Base-by-base conservation (phyloP, 371 early-diverging fungal species). In the Coemansia sp. region DNA sequence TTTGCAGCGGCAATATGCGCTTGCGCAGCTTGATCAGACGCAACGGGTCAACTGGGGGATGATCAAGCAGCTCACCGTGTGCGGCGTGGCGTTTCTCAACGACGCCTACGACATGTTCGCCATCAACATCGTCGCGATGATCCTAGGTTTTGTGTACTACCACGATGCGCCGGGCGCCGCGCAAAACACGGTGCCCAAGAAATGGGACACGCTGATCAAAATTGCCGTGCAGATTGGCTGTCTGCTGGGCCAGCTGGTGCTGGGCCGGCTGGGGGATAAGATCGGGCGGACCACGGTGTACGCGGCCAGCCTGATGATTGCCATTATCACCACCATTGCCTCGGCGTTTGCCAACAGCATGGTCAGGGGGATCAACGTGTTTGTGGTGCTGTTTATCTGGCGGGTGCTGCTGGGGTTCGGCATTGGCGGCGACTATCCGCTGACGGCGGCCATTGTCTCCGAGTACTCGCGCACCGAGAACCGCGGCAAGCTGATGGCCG, bases 381-480 rank as follows among this genome's bases (percentile, higher is more conserved):
- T 90, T 55, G 82, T 85, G 54, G 84, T 90, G 60, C 80, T 96
- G 41, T 84, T 84, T 53, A 74, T 91, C 51, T 94, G 94, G 92
- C 88, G 94, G 52, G 79, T 93, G 31, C 69, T 93, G 62, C 82
- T 94, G 14, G 93, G 94, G 65, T 76, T 93, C 49, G 94, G 93
- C 66, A 83, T 94, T 54, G 93, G 94, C 61, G 92, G 93, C 60
- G 91, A 91, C 68, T 91, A 91, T 64, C 92, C 92, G 3, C 79
- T 91, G 69, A 90, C 92, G 3, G 93, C 94, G 68, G 82, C 89
- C 45, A 92, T 95, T 50, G 90, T 93, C 26, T 88, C 92, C 57
- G 95, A 95, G 81, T 94, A 90, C 78, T 88, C 94, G 43, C 72
- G 84, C 43, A 80, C 85, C 59, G 81, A 85, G 54, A 83, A 83